Evolutionary conservation across 2,329 filamentous ascomycete genomes (phyloP).

Genomic region (Ophiocordyceps camponoti-leonardi): DNA sequence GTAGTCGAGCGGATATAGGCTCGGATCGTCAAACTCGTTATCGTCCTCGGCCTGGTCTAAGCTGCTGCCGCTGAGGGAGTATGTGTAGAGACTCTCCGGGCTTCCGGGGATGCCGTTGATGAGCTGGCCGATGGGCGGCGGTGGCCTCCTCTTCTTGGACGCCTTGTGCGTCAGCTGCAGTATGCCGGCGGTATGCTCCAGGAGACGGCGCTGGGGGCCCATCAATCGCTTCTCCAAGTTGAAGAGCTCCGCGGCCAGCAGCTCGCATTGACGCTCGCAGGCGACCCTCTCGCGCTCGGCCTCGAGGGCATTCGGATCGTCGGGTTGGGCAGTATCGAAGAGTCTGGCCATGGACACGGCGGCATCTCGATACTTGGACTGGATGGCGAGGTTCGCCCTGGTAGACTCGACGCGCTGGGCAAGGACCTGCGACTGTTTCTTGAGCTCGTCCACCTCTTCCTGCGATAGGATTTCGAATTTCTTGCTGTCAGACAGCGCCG

Average conservation of each 20-base stretch:
- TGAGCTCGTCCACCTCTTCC: conserved; percentile 80
- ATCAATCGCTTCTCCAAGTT: conserved; percentile 61
- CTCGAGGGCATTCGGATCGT: conserved; percentile 32
- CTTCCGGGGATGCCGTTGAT: conserved; percentile 51
- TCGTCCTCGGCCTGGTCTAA: conserved; percentile 36
- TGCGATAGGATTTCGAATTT: conserved; percentile 73
- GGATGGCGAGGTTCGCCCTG: conserved; percentile 67
- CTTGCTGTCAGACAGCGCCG: conserved; percentile 75
- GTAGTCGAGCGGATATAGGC: conserved; percentile 53
- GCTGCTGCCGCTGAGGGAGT: conserved; percentile 43
- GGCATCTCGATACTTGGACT: conserved; percentile 88
- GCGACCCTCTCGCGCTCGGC: conserved; percentile 59
- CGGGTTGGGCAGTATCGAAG: conserved; percentile 44
- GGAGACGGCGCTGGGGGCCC: conserved; percentile 55
- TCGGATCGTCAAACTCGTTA: conserved; percentile 60
- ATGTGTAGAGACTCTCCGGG: conserved; percentile 60
- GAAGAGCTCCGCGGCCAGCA: conserved; percentile 66
- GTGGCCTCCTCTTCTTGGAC: conserved; percentile 37
- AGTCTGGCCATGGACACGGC: conserved; percentile 72
- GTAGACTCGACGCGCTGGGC: conserved; percentile 65
- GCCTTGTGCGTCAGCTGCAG: conserved; percentile 77
- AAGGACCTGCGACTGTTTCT: conserved; percentile 65
- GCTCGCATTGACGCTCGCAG: conserved; percentile 70
- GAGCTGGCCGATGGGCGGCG: conserved; percentile 22
- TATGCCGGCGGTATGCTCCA: conserved; percentile 86